Evolutionary conservation across 2,329 filamentous ascomycete species (phyloP), one percentile per base, ranked within the genome.

Genomic region (Aaosphaeria arxii): DNA sequence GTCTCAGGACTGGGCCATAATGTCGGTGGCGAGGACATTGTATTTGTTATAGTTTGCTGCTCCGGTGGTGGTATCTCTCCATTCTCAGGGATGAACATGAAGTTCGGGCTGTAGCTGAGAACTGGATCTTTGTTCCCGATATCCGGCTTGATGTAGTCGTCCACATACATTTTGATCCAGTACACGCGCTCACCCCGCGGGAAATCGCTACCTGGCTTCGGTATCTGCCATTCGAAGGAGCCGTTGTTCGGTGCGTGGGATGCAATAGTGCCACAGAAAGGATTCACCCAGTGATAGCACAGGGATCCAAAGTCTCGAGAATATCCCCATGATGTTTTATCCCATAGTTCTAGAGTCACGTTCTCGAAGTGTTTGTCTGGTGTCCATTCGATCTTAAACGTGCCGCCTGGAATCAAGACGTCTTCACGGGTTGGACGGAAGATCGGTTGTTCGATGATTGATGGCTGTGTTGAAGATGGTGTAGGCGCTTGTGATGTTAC

Each of bases 401-500:
- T 46, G n/a, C 9, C 35, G 29, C 51, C 53, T 5, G 51, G 45
- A 7, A 48, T 45, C n/a, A 54, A 42, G 9, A 51, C 33, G 13
- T 46, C 43, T n/a, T 33, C 28, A 11, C 24, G 30, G 17, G 40
- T 40, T 1, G 55, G 55, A 11, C 48, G 46, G 30, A 48, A 17
- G 32, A 58, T 53, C 24, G 33, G 51, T 32, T 58, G 55, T 7
- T 48, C 40, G 48, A 50, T 38, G n/a, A 24, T 24, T 2, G 54
- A 50, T 7, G 49, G 50, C 28, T 45, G 33, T 24, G 47, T 47
- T n/a, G 50, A 32, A 5, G 43, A 17, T 17, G 48, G 49, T 5
- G 45, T 40, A 30, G 50, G 17, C 35, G 41, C 29, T 32, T 45
- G 43, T 1, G 49, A 40, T 43, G 41, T 2, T 5, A 84, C 82